Percentiles rank a stretch among this genome's conserved stretches.
phyloP scores from a whole-genome alignment of 2,329 filamentous ascomycete genomes.

The Lithohypha guttulata region DNA sequence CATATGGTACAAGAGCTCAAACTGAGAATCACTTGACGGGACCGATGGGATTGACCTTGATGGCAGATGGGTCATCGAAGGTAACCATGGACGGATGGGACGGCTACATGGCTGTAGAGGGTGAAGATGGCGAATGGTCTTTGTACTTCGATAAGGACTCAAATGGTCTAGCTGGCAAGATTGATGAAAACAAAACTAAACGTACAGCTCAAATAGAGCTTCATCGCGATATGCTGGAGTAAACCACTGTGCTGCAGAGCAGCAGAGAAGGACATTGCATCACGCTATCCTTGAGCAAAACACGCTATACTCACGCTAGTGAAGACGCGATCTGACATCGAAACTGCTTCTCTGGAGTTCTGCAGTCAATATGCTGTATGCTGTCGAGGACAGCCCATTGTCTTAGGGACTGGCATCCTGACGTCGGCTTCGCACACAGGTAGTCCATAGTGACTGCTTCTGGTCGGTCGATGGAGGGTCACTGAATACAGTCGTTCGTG shows the following conservation, averaged over 20 bases:
- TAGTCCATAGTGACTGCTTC: too few relatives aligned
- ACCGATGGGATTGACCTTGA: constrained; percentile 64
- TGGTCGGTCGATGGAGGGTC: too few relatives aligned
- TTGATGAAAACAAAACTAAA: constrained; percentile 31
- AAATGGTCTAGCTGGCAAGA: constrained; percentile 33
- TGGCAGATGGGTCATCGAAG: constrained; percentile 16
- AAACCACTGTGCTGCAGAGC: constrained; percentile 21
- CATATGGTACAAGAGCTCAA: constrained; percentile 58
- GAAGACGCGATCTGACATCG: too few relatives aligned
- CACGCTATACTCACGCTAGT: too few relatives aligned
- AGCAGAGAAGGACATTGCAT: background rate
- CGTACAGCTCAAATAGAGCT: constrained; percentile 48
- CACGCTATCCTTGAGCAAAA: too few relatives aligned
- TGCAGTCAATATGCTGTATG: too few relatives aligned
- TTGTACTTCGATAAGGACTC: constrained; percentile 34
- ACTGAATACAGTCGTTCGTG: too few relatives aligned
- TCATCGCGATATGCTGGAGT: constrained; percentile 16
- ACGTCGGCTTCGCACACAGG: too few relatives aligned
- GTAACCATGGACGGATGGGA: constrained; percentile 28
- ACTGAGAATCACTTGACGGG: constrained; percentile 63
- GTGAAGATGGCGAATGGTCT: constrained; percentile 31
- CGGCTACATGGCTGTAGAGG: constrained; percentile 31
- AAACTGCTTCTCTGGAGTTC: too few relatives aligned
- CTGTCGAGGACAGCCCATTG: too few relatives aligned
- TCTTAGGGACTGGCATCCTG: too few relatives aligned